A percentile compares a stretch with the other conserved stretches of the same genome.
These are phyloP conservation scores for Rhynchospora tenuis DNA, from an alignment of 176 grass and related monocot species.

Conservation along the genomic window DNA sequence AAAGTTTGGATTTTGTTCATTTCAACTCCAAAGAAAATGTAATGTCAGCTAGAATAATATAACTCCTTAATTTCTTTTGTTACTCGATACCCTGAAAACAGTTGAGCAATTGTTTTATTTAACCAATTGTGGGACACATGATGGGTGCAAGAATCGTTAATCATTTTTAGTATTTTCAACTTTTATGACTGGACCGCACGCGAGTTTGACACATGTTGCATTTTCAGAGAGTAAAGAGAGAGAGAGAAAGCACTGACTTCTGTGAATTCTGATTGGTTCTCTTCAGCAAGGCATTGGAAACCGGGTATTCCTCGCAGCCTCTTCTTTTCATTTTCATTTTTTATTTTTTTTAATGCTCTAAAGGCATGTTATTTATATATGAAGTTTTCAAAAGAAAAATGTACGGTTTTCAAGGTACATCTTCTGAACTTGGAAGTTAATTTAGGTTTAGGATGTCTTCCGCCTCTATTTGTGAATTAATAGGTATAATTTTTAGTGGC, in stretches of 20 bases:
- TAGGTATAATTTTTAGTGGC: too few relatives aligned
- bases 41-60: too few relatives aligned
- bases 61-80: too few relatives aligned
- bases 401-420: not conserved
- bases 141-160: not conserved
- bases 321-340: not conserved
- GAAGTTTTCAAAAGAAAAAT: not conserved
- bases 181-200: not conserved
- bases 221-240: constrained; percentile 7
- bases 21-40: too few relatives aligned
- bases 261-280: not conserved
- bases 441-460: not conserved
- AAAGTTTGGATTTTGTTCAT: too few relatives aligned
- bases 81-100: too few relatives aligned
- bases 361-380: not conserved
- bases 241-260: not conserved
- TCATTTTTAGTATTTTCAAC: not conserved
- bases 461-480: not conserved
- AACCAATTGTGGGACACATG: not conserved
- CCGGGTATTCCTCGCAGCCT: not conserved
- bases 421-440: not conserved
- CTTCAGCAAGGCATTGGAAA: not conserved
- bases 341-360: not conserved
- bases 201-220: not conserved
- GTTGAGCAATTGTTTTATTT: too few relatives aligned